These are phyloP conservation scores for Auriscalpium microsporum DNA, from an alignment of 768 basidiomycete species.

Conservation along the genomic window DNA sequence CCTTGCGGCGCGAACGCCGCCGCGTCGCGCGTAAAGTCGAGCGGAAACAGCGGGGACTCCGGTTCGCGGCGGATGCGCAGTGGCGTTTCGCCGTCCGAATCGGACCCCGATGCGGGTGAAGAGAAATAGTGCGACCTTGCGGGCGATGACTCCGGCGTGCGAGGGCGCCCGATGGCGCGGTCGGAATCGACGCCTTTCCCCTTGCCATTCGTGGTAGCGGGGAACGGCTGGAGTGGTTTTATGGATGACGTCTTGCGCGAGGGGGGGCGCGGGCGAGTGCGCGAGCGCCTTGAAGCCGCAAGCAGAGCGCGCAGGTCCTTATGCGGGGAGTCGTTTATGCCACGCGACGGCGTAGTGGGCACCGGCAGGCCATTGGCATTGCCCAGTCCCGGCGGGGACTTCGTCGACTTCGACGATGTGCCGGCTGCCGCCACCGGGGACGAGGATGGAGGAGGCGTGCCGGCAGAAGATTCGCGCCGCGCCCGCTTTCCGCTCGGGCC, in stretches of 20 bases:
- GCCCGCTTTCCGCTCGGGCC: neutral
- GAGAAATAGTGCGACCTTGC: slow-evolving; percentile 28
- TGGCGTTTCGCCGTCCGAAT: slow-evolving; percentile 19
- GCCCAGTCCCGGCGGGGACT: slow-evolving; percentile 9
- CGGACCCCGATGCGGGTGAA: slow-evolving; percentile 28
- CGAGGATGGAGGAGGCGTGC: neutral
- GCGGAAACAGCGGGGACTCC: slow-evolving; percentile 17
- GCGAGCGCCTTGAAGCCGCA: slow-evolving; percentile 33
- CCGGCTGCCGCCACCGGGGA: neutral
- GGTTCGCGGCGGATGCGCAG: slow-evolving; percentile 12
- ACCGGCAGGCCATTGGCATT: slow-evolving; percentile 19
- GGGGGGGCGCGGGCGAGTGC: slow-evolving; percentile 22
- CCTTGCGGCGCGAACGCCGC: slow-evolving; percentile 29
- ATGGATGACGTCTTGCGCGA: slow-evolving; percentile 17
- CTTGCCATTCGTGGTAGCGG: neutral
- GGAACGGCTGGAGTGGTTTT: slow-evolving; percentile 1
- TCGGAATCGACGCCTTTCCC: slow-evolving; percentile 2
- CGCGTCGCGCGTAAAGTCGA: slow-evolving; percentile 29
- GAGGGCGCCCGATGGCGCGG: slow-evolving; percentile 1
- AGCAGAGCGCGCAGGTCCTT: slow-evolving; percentile 32
- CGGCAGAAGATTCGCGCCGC: neutral
- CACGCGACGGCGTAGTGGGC: slow-evolving; percentile 20
- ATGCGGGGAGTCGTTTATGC: slow-evolving; percentile 24
- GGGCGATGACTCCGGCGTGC: slow-evolving; percentile 19
- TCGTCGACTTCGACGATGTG: neutral